A percentile compares a stretch with the other conserved stretches of the same genome.
These are phyloP conservation scores for Handroanthus guayacan DNA, from an alignment of 257 asterid genomes.

Conservation along the genomic window DNA sequence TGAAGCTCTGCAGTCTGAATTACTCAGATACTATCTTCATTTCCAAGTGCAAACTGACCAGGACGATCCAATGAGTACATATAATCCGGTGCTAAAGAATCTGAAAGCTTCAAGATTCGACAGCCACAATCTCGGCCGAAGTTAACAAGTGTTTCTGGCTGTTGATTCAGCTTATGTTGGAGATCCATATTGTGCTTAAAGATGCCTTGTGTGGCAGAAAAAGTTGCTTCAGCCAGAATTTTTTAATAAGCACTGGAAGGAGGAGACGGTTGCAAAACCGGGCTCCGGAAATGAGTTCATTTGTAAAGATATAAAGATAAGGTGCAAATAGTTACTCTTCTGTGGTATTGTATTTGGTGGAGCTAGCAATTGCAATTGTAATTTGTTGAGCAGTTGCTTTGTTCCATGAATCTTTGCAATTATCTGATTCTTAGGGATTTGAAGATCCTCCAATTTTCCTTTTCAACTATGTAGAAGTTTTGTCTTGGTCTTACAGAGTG, in stretches of 20 bases:
- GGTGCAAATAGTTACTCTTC: constrained; percentile 32
- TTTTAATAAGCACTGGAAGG: constrained; percentile 29
- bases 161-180: not conserved
- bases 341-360: constrained; percentile 33
- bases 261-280: constrained; percentile 17
- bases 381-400: constrained; percentile 49
- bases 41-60: constrained; percentile 73
- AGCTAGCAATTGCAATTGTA: constrained; percentile 53
- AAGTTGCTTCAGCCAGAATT: constrained; percentile 6
- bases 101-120: not conserved
- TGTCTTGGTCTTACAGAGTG: constrained; percentile 28
- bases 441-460: constrained; percentile 35
- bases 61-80: constrained; percentile 64
- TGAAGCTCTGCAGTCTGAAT: constrained; percentile 75
- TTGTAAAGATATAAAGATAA: constrained; percentile 46
- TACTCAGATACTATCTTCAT: constrained; percentile 67
- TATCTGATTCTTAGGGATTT: constrained; percentile 38
- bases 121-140: not conserved
- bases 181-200: not conserved
- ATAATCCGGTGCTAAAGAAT: constrained; percentile 13
- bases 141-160: not conserved
- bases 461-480: constrained; percentile 38
- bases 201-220: not conserved
- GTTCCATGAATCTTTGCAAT: constrained; percentile 42
- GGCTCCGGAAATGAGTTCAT: constrained; percentile 21